Conservation (phyloP, 2,329 filamentous ascomycete genomes). For the Dothideomycetes sp. region DNA sequence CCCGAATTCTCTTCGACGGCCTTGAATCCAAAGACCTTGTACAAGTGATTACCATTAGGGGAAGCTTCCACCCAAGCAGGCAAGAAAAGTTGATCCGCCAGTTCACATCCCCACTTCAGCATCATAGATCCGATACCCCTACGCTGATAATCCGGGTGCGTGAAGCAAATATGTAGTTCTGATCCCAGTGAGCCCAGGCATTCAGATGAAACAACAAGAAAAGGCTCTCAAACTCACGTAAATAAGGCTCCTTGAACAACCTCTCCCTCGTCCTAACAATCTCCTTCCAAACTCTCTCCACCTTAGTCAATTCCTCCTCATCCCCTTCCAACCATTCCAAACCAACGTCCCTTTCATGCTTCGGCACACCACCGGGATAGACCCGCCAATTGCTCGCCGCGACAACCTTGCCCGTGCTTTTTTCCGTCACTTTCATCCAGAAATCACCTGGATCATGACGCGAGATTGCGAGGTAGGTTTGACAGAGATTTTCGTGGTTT, state of each 20-base stretch:
- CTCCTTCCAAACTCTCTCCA: neutral
- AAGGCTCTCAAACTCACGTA: slow-evolving; percentile 15
- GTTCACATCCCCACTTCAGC: slow-evolving; percentile 30
- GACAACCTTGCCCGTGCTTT: slow-evolving; percentile 20
- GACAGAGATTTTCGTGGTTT: slow-evolving; percentile 10
- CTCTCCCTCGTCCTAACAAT: slow-evolving; percentile 13
- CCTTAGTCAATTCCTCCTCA: slow-evolving; percentile 11
- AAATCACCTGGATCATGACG: slow-evolving; percentile 18
- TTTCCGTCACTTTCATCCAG: slow-evolving; percentile 26
- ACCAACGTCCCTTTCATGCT: slow-evolving; percentile 14
- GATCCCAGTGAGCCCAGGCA: neutral
- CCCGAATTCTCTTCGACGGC: slow-evolving; percentile 16
- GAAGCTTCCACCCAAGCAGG: slow-evolving; percentile 24
- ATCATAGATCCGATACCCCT: slow-evolving; percentile 30
- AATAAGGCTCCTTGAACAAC: slow-evolving; percentile 15
- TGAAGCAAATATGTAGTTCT: slow-evolving; percentile 30
- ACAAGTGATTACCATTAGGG: slow-evolving; percentile 20
- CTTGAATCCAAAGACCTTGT: slow-evolving; percentile 21
- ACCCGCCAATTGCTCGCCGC: slow-evolving; percentile 26
- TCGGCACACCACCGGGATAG: slow-evolving; percentile 16
- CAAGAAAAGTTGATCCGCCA: slow-evolving; percentile 25
- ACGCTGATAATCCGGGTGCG: slow-evolving; percentile 28
- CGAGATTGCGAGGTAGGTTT: slow-evolving; percentile 16
- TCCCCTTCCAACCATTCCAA: slow-evolving; percentile 15
- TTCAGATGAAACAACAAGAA: neutral